Evolutionary conservation across 2,329 filamentous ascomycete species (phyloP), one percentile per base, ranked within the genome.

Genomic region (Westerdykella sp.): DNA sequence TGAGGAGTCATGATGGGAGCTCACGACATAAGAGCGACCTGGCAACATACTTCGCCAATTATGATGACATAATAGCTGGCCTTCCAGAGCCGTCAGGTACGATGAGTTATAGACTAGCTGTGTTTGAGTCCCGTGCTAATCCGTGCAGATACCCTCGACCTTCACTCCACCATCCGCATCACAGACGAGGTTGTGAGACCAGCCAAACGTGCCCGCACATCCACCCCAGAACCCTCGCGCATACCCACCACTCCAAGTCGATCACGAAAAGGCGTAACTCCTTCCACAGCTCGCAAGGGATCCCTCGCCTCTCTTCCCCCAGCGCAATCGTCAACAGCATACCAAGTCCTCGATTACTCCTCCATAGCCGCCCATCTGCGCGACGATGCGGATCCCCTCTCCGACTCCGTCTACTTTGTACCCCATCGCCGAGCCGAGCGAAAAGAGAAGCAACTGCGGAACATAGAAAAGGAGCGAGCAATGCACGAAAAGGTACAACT

Each of bases 61-160:
- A 95, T 67, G 90, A 96, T 68, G 87, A 95, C 63, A 80, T 96
- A 53, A 88, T 97, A 69, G 89, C 87, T 49, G 87, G 94, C 62
- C 83, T 87, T 50, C 80, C 83, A 32, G 84, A 84, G 56, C 84
- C 90, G 68, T 75, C 84, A 55, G 84, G 89, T 90, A 77, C 65
- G 54, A 54, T 54, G 7, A 39, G 45, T 5, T 12, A 10, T 12
- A 10, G 18, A 4, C 18, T 21, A 10, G 25, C 25, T 10, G 4
- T 28, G 3, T 5, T 28, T 12, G 25, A 12, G 25, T 34, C 10
- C 32, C 38, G 43, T 23, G 36, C 55, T 60, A 48, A 64, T 48
- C 39, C 37, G 32, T 41, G 39, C 54, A 91, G 89, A 93, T 63
- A 70, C 85, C 38, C 71, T 94, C 34, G 83, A 83, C 49, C 59